Evolutionary conservation across 2,329 filamentous ascomycete species (phyloP), one percentile per base, ranked within the genome.

Genomic region (Penicillium expansum): DNA sequence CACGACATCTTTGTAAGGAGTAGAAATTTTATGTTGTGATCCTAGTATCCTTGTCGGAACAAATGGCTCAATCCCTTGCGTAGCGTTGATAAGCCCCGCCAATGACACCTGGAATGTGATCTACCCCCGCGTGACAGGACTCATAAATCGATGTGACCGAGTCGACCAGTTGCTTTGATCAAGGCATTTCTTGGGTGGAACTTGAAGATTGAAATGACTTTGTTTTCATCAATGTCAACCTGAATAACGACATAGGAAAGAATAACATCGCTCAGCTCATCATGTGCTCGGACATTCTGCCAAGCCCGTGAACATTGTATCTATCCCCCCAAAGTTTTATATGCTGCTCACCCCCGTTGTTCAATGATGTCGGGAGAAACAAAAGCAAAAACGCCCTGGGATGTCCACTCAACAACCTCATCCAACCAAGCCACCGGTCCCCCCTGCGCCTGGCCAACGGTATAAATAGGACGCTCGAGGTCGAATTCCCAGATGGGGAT

Each of bases 401-500:
- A 41, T 22, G 45, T 49, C 52, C 45, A 55, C 13, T 50, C 20
- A 16, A 55, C 22, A 13, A 43, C 11, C 6, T 29, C 37, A 6
- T 55, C 52, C 32, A 55, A 1, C 45, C 29, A 50, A 13, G 3
- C 30, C 2, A 8, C 9, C n/a, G 14, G n/a, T 20, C 22, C 22
- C 6, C 24, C 13, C 29, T 29, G 5, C 1, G 27, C n/a, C 3
- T 11, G 9, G 4, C 37, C 14, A 5, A 43, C 4, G 3, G 0
- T 4, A 18, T 29, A 50, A 5, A 51, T 11, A 5, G 47, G 20
- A 16, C 45, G 29, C n/a, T 51, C 22, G 7, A 50, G 9, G 18
- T 55, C 45, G 16, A 29, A n/a, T 35, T 43, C 20, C 52, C 45
- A 50, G 24, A 51, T 14, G 10, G 38, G 49, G 30, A 52, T 43